Conservation (phyloP, 2,329 filamentous ascomycete genomes). For the Tolypocladium amazonense region DNA sequence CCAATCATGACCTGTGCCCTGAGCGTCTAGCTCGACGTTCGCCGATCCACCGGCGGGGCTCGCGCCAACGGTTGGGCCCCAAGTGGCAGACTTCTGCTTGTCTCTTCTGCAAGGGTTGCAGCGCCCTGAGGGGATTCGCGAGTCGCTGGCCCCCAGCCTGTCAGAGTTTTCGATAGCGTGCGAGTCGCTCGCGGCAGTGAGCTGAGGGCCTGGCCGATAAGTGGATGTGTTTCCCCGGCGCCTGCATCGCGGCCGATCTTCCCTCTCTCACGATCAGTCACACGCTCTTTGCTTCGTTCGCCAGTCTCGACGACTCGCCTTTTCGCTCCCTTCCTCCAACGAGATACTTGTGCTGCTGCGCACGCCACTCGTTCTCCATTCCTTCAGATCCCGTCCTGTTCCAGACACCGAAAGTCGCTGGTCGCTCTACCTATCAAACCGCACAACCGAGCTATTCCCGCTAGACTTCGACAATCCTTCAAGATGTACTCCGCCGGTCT, state of each 20-base stretch:
- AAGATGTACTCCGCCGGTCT: conserved; percentile 36
- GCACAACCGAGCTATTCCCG: conserved; percentile 1
- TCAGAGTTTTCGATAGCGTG: not conserved
- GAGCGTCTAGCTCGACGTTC: not conserved
- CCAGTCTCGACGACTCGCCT: not conserved
- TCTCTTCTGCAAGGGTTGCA: not conserved
- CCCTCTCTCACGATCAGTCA: conserved; percentile 3
- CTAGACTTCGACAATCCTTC: conserved; percentile 5
- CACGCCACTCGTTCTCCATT: not conserved
- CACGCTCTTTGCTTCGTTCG: not conserved
- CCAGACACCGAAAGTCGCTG: not conserved
- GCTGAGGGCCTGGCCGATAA: not conserved
- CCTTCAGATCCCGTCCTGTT: not conserved
- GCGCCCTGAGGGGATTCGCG: not conserved
- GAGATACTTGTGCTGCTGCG: not conserved
- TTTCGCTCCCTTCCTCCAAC: not conserved
- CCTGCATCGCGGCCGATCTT: not conserved
- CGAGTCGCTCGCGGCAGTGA: not conserved
- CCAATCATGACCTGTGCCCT: conserved; percentile 12
- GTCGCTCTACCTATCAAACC: not conserved
- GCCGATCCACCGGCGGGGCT: not conserved
- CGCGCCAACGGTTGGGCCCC: not conserved
- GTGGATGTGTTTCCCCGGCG: not conserved
- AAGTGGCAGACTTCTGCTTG: not conserved
- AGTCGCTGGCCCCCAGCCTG: not conserved